Conservation (phyloP, 495 filamentous ascomycete genomes). For the Parachaetomium inaequale region DNA sequence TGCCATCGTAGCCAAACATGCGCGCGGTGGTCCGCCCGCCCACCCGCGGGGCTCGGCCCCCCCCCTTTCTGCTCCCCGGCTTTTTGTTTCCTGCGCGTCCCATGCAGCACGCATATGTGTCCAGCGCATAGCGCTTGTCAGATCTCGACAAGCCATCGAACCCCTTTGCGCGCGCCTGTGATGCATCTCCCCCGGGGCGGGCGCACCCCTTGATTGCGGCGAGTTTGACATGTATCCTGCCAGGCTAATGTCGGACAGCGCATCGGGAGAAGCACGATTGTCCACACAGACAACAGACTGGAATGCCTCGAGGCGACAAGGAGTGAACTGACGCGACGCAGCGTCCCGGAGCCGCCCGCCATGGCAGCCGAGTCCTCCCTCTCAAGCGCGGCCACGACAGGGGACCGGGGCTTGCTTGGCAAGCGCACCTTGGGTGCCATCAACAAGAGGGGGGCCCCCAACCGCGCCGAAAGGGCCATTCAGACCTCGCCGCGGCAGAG, state of each 20-base stretch:
- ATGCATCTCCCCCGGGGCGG: neutral
- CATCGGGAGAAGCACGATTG: conserved; percentile 25
- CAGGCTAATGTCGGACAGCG: conserved; percentile 25
- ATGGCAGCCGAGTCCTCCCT: conserved; percentile 19
- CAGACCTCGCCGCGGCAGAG: conserved; percentile 11
- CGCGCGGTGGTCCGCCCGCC: conserved; percentile 1
- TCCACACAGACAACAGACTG: conserved; percentile 11
- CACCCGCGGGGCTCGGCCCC: neutral
- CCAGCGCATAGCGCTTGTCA: conserved; percentile 10
- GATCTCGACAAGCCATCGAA: neutral
- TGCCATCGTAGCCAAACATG: neutral
- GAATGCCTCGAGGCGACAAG: neutral
- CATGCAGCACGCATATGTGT: conserved; percentile 3
- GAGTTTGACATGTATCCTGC: conserved; percentile 7
- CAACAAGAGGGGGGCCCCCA: neutral
- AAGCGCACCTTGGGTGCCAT: conserved; percentile 1
- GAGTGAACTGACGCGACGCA: conserved; percentile 9
- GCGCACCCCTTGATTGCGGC: neutral
- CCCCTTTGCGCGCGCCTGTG: conserved; percentile 10
- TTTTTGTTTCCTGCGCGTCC: conserved; percentile 3
- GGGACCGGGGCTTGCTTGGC: conserved; percentile 18
- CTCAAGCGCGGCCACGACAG: conserved; percentile 28
- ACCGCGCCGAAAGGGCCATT: neutral
- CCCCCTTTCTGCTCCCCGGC: conserved; percentile 3
- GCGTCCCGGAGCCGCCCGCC: conserved; percentile 26